Evolutionary conservation across 768 basidiomycete genomes (phyloP).

Genomic region (Pleurotus eryngii): DNA sequence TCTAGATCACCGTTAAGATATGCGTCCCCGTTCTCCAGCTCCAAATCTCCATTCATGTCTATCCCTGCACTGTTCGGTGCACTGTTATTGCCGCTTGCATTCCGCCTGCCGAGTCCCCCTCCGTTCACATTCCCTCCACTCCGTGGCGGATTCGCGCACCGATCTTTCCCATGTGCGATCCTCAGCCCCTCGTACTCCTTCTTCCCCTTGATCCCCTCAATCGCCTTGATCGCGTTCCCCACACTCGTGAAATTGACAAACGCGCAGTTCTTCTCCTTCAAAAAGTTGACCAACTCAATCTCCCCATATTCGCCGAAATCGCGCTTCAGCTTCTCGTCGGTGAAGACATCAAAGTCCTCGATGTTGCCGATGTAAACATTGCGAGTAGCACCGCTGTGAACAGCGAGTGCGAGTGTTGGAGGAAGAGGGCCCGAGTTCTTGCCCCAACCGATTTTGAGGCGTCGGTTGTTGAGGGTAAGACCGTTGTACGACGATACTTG

Average conservation of each 20-base stretch:
- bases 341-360: constrained; percentile 92
- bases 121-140: constrained; percentile 57
- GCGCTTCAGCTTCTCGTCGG: constrained; percentile 81
- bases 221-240: constrained; percentile 96
- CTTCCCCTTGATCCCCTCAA: constrained; percentile 90
- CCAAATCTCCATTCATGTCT: constrained; percentile 11
- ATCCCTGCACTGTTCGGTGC: constrained; percentile 18
- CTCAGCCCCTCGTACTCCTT: constrained; percentile 87
- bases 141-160: constrained; percentile 90
- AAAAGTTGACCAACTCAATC: constrained; percentile 93
- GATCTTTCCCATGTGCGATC: constrained; percentile 93
- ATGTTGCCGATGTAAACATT: constrained; percentile 97
- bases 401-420: constrained; percentile 80
- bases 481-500: constrained; percentile 89
- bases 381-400: constrained; percentile 90
- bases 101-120: constrained; percentile 52
- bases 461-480: constrained; percentile 86
- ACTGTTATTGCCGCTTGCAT: constrained; percentile 30
- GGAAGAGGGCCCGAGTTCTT: constrained; percentile 89
- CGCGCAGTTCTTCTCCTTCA: constrained; percentile 95
- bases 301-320: constrained; percentile 98
- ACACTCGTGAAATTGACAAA: constrained; percentile 97
- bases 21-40: constrained; percentile 7
- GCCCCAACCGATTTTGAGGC: constrained; percentile 97
- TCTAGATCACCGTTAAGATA: constrained; percentile 34